Evolutionary conservation across 2,329 filamentous ascomycete species (phyloP).

Genomic region (Fusarium sp.): DNA sequence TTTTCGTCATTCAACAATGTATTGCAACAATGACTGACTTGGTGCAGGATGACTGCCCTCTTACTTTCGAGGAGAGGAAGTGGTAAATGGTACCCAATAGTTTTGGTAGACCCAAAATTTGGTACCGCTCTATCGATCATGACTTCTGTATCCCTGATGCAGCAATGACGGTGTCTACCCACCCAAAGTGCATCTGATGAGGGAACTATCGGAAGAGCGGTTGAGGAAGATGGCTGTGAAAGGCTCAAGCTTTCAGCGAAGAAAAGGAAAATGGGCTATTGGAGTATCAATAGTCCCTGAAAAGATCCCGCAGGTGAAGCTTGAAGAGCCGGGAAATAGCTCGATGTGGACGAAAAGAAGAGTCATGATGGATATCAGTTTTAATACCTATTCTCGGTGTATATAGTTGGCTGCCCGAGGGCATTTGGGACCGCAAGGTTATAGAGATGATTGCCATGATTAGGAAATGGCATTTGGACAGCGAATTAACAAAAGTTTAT

Average conservation of each 20-base stretch:
- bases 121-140: constrained; percentile 4
- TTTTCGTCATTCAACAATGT: constrained; percentile 18
- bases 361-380: constrained; percentile 42
- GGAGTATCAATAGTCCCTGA: neutral
- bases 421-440: constrained; percentile 36
- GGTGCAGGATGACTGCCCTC: constrained; percentile 80
- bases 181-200: constrained; percentile 11
- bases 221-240: constrained; percentile 9
- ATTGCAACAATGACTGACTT: constrained; percentile 40
- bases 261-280: neutral
- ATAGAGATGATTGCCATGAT: constrained; percentile 33
- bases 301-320: neutral
- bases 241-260: neutral
- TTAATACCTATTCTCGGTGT: constrained; percentile 47
- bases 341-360: constrained; percentile 21
- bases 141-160: constrained; percentile 3
- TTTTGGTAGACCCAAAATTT: constrained; percentile 16
- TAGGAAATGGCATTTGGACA: constrained; percentile 38
- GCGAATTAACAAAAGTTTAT: constrained; percentile 27
- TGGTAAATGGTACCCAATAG: constrained; percentile 50
- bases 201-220: constrained; percentile 1
- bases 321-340: neutral
- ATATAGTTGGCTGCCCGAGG: constrained; percentile 40
- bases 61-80: constrained; percentile 73
- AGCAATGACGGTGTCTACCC: neutral